Conservation (phyloP, 768 basidiomycete species). For the Phanerochaete sordida region DNA sequence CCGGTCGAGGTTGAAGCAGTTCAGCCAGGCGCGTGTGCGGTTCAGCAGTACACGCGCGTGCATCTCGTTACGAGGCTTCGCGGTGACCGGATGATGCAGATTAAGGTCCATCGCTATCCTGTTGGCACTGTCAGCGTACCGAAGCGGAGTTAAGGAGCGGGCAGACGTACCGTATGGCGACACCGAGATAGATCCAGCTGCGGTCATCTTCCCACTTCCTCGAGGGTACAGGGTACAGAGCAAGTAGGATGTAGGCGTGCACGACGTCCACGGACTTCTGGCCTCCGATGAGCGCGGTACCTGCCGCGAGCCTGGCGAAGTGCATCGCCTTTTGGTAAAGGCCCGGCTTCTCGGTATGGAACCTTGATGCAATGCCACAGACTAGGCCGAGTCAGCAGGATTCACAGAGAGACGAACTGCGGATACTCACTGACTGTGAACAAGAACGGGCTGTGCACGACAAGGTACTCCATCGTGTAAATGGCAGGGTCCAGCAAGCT, state of each 20-base stretch:
- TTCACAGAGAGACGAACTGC: background rate
- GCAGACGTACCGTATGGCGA: constrained; percentile 69
- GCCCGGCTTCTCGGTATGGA: constrained; percentile 64
- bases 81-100: constrained; percentile 67
- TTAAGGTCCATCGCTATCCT: constrained; percentile 90
- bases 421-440: constrained; percentile 84
- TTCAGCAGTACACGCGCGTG: constrained; percentile 87
- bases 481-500: constrained; percentile 78
- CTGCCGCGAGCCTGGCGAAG: constrained; percentile 73
- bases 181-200: constrained; percentile 84
- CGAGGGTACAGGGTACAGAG: constrained; percentile 72
- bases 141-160: background rate
- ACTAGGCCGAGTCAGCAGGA: constrained; percentile 38
- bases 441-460: constrained; percentile 83
- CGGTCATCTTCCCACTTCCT: constrained; percentile 88
- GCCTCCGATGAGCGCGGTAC: constrained; percentile 70
- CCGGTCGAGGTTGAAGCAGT: constrained; percentile 88
- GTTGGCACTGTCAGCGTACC: background rate
- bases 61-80: constrained; percentile 73
- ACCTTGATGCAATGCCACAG: constrained; percentile 85
- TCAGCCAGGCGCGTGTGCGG: constrained; percentile 86
- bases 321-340: constrained; percentile 72
- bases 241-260: constrained; percentile 77
- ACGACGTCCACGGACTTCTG: constrained; percentile 82
- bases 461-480: constrained; percentile 80